Percentiles rank a stretch among this genome's conserved stretches.
Conservation (phyloP, 441 rosid genomes). For the Populus hybrid region DNA sequence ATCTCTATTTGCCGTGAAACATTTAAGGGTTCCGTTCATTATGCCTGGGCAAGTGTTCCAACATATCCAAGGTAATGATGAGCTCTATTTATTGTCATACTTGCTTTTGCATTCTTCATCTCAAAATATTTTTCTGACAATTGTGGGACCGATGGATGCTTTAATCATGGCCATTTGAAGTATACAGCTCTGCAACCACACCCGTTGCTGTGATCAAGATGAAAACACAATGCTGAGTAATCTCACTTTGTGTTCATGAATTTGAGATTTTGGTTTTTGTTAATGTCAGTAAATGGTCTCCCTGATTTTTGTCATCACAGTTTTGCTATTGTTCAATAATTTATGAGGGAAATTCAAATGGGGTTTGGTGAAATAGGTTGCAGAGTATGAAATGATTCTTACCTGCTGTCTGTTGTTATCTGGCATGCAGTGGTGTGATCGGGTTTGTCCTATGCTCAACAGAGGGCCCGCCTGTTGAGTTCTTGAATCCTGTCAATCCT, state of each 20-base stretch:
- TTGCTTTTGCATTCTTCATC: background rate
- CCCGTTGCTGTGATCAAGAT: background rate
- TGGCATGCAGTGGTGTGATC: constrained; percentile 65
- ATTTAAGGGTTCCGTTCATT: constrained; percentile 81
- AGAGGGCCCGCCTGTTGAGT: too few relatives aligned
- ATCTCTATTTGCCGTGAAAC: constrained; percentile 68
- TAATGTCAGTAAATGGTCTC: background rate
- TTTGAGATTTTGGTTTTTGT: background rate
- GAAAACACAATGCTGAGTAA: background rate
- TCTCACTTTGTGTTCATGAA: background rate
- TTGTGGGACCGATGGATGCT: background rate
- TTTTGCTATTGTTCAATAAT: background rate
- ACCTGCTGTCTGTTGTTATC: background rate
- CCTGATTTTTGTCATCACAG: background rate
- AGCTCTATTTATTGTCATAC: background rate
- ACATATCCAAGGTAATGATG: constrained; percentile 81
- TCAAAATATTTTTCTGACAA: background rate
- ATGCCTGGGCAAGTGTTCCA: constrained; percentile 98
- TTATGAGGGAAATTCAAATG: background rate
- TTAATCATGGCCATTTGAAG: background rate
- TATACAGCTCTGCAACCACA: background rate
- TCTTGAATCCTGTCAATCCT: too few relatives aligned
- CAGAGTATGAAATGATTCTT: background rate
- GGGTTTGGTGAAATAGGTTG: background rate
- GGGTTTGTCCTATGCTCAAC: constrained; percentile 56